A percentile compares a stretch with the other conserved stretches of the same genome.
These are phyloP conservation scores for Pythium guiyangense DNA, from an alignment of 352 stramenopile genomes.

Conservation along the genomic window DNA sequence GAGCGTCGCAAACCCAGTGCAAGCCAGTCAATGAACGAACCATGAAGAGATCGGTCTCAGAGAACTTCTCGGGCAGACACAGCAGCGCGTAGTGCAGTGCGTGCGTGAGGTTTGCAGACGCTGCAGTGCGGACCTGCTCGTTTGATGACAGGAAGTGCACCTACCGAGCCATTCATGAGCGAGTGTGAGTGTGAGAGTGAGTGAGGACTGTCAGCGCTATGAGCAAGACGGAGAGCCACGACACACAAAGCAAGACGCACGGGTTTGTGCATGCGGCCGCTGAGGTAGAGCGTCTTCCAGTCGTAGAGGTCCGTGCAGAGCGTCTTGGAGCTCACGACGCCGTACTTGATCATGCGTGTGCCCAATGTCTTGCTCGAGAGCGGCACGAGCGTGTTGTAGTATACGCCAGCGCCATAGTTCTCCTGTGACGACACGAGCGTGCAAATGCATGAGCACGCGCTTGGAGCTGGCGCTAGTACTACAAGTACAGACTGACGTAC, in stretches of 20 bases:
- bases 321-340: conserved; percentile 77
- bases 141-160: conserved; percentile 55
- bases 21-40: conserved; percentile 19
- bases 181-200: conserved; percentile 3
- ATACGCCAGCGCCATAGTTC: conserved; percentile 73
- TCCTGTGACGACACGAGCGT: conserved; percentile 19
- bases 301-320: conserved; percentile 69
- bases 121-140: conserved; percentile 39
- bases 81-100: conserved; percentile 75
- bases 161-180: conserved; percentile 14
- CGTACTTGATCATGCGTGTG: conserved; percentile 86
- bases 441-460: too few species aligned
- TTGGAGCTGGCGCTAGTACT: too few species aligned
- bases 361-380: conserved; percentile 49
- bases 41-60: conserved; percentile 80
- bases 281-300: conserved; percentile 87
- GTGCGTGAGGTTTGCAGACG: conserved; percentile 61
- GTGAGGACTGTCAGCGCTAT: neutral
- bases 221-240: neutral
- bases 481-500: conserved; percentile 6
- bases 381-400: conserved; percentile 85
- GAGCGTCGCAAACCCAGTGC: neutral
- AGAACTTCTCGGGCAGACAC: conserved; percentile 76
- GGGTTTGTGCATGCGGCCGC: conserved; percentile 83
- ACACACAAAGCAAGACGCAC: conserved; percentile 25